Evolutionary conservation across 306 rosid species (phyloP).

Genomic region (Acacia confusa): DNA sequence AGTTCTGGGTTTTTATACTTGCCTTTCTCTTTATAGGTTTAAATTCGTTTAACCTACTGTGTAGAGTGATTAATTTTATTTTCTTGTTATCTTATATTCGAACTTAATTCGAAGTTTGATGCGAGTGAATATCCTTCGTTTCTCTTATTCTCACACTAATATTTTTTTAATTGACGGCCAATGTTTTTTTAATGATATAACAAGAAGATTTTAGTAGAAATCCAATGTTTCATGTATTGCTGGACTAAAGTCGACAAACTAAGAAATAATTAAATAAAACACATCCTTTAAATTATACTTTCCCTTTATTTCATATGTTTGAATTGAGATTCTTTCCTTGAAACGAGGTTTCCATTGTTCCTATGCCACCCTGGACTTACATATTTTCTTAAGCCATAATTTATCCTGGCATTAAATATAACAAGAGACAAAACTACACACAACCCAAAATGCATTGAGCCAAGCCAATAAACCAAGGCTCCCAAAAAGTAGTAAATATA

Average conservation of each 20-base stretch:
- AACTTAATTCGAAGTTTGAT: background rate
- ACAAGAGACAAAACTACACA: background rate
- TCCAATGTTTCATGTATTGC: background rate
- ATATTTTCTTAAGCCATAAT: background rate
- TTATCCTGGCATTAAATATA: background rate
- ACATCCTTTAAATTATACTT: background rate
- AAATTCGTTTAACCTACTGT: background rate
- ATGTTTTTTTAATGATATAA: background rate
- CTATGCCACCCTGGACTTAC: background rate
- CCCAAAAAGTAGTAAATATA: background rate
- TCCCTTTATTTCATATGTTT: background rate
- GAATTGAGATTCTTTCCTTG: background rate
- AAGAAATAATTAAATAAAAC: background rate
- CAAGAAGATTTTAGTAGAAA: background rate
- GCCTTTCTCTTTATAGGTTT: background rate
- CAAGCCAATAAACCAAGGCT: background rate
- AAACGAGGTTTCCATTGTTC: conserved; percentile 8
- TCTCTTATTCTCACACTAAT: background rate
- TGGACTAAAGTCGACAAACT: background rate
- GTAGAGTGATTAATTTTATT: background rate
- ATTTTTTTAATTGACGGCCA: background rate
- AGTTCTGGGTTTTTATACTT: too few species aligned
- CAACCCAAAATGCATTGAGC: background rate
- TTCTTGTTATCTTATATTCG: background rate
- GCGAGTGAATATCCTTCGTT: background rate